A percentile compares a stretch with the other conserved stretches of the same genome.
phyloP scores from a whole-genome alignment of 495 filamentous ascomycete species.

The Daldinia childiae region DNA sequence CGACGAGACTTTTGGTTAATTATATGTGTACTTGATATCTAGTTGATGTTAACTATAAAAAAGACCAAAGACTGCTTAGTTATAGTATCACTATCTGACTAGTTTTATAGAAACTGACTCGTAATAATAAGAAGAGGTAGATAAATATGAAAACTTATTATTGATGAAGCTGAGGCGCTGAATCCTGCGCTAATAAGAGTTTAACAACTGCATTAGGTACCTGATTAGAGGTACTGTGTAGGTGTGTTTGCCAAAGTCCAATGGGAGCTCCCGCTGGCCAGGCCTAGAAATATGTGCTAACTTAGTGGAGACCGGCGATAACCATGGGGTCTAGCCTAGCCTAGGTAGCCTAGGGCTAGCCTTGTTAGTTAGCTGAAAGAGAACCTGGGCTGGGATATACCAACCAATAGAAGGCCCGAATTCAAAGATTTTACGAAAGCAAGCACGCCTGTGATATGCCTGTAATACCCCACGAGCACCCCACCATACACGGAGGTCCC shows the following conservation, averaged over 20 bases:
- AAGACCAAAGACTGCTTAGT: too few relatives aligned
- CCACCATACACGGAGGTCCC: constrained; percentile 25
- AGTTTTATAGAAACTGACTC: too few relatives aligned
- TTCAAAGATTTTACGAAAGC: constrained; percentile 29
- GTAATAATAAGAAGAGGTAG: too few relatives aligned
- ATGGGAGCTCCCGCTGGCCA: constrained; percentile 38
- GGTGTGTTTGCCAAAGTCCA: constrained; percentile 13
- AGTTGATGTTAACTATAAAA: too few relatives aligned
- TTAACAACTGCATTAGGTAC: constrained; percentile 12
- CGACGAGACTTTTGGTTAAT: background rate
- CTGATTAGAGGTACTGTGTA: too few relatives aligned
- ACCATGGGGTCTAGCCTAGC: constrained; percentile 18
- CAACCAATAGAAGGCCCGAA: constrained; percentile 24
- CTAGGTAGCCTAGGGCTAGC: constrained; percentile 30
- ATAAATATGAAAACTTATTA: background rate
- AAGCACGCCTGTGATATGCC: constrained; percentile 13
- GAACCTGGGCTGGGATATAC: background rate
- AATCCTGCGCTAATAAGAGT: constrained; percentile 21
- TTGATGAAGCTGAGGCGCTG: background rate
- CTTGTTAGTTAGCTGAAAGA: constrained; percentile 36
- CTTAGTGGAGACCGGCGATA: constrained; percentile 35
- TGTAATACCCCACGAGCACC: constrained; percentile 30
- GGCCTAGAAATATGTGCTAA: constrained; percentile 37
- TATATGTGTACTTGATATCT: too few relatives aligned
- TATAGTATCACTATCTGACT: too few relatives aligned